Percentiles rank a stretch among this genome's conserved stretches.
phyloP scores from a whole-genome alignment of 2,329 filamentous ascomycete genomes.

The Alternaria dauci region DNA sequence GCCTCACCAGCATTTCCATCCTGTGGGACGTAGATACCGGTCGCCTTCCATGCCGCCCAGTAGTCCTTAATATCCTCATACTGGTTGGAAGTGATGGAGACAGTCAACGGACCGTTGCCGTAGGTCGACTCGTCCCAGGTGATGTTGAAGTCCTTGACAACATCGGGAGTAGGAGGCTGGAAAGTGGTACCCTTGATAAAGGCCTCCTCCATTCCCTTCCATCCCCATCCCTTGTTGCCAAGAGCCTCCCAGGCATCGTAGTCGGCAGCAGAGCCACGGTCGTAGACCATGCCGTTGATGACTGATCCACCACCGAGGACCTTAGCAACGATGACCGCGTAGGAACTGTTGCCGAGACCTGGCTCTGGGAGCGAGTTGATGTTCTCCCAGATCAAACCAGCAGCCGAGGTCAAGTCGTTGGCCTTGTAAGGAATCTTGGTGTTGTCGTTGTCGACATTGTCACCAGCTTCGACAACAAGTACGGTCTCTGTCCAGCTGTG shows the following conservation, averaged over 20 bases:
- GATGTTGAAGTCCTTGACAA: constrained; percentile 34
- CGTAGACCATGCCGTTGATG: constrained; percentile 51
- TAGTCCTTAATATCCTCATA: constrained; percentile 39
- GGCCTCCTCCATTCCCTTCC: constrained; percentile 54
- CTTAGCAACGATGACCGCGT: constrained; percentile 34
- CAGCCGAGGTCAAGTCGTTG: constrained; percentile 32
- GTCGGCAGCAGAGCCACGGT: constrained; percentile 44
- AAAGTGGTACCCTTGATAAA: constrained; percentile 42
- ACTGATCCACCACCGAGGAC: constrained; percentile 40
- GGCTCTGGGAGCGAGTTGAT: constrained; percentile 35
- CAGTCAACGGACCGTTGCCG: constrained; percentile 35
- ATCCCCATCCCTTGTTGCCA: constrained; percentile 68
- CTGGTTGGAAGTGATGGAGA: constrained; percentile 39
- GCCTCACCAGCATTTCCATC: constrained; percentile 38
- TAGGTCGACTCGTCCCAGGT: constrained; percentile 38
- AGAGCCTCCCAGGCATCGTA: constrained; percentile 65
- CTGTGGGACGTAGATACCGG: constrained; percentile 24
- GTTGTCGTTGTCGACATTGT: constrained; percentile 32
- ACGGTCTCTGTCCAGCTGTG: constrained; percentile 26
- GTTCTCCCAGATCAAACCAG: constrained; percentile 31
- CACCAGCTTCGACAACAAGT: constrained; percentile 38
- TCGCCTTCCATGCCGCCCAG: constrained; percentile 36
- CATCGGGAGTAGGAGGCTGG: constrained; percentile 30
- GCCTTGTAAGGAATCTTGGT: constrained; percentile 41
- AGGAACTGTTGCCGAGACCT: constrained; percentile 31